Percentiles rank a stretch among this genome's conserved stretches.
These are phyloP conservation scores for Lyophyllum decastes DNA, from an alignment of 768 basidiomycete genomes.

Conservation along the genomic window DNA sequence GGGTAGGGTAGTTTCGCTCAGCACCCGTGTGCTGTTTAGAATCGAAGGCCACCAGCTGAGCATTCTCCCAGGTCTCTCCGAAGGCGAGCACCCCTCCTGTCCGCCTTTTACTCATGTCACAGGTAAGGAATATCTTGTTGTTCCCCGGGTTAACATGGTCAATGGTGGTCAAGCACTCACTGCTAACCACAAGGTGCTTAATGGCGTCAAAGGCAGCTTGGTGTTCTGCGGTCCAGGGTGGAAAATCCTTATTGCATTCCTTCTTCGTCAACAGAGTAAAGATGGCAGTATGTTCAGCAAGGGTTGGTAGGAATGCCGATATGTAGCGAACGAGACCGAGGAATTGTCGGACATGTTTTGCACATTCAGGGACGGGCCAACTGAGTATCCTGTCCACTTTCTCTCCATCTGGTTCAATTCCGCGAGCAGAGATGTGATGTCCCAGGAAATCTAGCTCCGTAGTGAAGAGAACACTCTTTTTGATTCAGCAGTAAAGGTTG, in stretches of 20 bases:
- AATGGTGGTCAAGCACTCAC: background rate
- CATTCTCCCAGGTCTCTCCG: background rate
- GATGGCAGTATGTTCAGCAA: background rate
- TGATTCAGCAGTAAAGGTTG: background rate
- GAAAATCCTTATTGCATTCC: background rate
- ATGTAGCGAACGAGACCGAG: conserved; percentile 21
- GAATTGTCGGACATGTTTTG: conserved; percentile 13
- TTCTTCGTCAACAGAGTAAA: background rate
- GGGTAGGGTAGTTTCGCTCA: background rate
- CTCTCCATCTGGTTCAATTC: conserved; percentile 21
- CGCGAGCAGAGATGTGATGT: conserved; percentile 35
- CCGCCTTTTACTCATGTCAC: background rate
- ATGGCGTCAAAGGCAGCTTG: background rate
- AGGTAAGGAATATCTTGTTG: background rate
- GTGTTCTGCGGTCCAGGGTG: background rate
- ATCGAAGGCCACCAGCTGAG: background rate
- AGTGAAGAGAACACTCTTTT: background rate
- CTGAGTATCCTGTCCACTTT: conserved; percentile 28
- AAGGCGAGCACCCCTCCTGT: background rate
- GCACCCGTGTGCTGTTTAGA: background rate
- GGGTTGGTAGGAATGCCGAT: conserved; percentile 9
- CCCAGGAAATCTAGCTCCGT: conserved; percentile 30
- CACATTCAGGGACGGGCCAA: conserved; percentile 25
- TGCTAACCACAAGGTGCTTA: background rate
- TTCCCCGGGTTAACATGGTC: background rate